Evolutionary conservation across 139 green algal species (phyloP).

Genomic region (Nannochloris sp.): DNA sequence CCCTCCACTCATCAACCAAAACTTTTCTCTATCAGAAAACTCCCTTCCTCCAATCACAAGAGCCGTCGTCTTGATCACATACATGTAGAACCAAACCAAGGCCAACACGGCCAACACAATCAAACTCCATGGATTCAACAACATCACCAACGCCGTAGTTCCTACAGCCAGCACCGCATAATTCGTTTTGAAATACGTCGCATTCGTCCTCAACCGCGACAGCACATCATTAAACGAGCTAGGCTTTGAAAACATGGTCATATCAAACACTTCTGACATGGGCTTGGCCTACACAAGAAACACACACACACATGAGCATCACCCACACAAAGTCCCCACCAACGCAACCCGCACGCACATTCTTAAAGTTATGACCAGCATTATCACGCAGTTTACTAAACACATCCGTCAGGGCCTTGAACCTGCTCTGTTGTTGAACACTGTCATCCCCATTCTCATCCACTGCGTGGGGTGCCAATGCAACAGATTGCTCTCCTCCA

Average conservation of each 20-base stretch:
- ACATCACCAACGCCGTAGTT: constrained; percentile 53
- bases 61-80: constrained; percentile 60
- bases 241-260: constrained; percentile 62
- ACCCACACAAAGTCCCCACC: neutral
- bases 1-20: constrained; percentile 62
- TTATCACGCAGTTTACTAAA: constrained; percentile 20
- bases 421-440: neutral
- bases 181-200: constrained; percentile 87
- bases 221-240: constrained; percentile 64
- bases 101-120: constrained; percentile 59
- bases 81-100: constrained; percentile 76
- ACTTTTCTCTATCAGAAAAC: constrained; percentile 78
- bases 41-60: constrained; percentile 67
- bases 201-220: constrained; percentile 72
- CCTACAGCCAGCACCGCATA: constrained; percentile 70
- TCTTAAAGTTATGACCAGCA: constrained; percentile 17
- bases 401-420: constrained; percentile 6
- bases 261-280: constrained; percentile 79
- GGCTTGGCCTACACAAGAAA: constrained; percentile 65
- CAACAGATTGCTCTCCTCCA: too few relatives aligned
- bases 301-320: neutral
- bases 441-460: neutral
- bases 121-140: constrained; percentile 29
- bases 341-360: constrained; percentile 4
- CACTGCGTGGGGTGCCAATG: neutral